Evolutionary conservation across 257 asterid species (phyloP).

Genomic region (Thymus quinquecostatus): DNA sequence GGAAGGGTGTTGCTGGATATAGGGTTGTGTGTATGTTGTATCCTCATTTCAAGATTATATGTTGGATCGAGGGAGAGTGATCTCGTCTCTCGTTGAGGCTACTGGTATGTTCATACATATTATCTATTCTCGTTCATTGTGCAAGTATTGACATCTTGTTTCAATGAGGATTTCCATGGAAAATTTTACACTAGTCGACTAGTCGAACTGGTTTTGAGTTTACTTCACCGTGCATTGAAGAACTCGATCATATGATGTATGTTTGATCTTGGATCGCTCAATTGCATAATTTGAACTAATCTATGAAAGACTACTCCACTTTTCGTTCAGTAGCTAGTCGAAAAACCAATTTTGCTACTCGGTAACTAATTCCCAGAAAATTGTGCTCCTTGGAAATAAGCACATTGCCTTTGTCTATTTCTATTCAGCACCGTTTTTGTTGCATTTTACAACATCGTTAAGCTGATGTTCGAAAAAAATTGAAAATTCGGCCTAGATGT

Average conservation of each 20-base stretch:
- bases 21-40: conserved; percentile 78
- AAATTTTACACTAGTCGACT: too few relatives aligned
- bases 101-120: conserved; percentile 52
- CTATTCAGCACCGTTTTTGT: not conserved
- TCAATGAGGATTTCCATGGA: not conserved
- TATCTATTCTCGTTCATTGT: not conserved
- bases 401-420: not conserved
- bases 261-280: not conserved
- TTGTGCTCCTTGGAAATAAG: not conserved
- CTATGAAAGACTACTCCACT: not conserved
- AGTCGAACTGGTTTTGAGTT: not conserved
- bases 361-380: not conserved
- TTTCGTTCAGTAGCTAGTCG: not conserved
- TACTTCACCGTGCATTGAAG: not conserved
- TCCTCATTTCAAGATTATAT: conserved; percentile 63
- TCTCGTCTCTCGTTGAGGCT: conserved; percentile 81
- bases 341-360: not conserved
- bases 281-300: conserved; percentile 10
- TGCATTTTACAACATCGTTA: not conserved
- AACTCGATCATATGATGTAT: not conserved
- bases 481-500: conserved; percentile 49
- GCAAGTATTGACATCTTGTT: conserved; percentile 1
- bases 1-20: conserved; percentile 13
- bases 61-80: conserved; percentile 61
- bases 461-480: conserved; percentile 5